These are phyloP conservation scores for Sphaerostilbella broomeana DNA, from an alignment of 2,329 filamentous ascomycete species.

Conservation along the genomic window DNA sequence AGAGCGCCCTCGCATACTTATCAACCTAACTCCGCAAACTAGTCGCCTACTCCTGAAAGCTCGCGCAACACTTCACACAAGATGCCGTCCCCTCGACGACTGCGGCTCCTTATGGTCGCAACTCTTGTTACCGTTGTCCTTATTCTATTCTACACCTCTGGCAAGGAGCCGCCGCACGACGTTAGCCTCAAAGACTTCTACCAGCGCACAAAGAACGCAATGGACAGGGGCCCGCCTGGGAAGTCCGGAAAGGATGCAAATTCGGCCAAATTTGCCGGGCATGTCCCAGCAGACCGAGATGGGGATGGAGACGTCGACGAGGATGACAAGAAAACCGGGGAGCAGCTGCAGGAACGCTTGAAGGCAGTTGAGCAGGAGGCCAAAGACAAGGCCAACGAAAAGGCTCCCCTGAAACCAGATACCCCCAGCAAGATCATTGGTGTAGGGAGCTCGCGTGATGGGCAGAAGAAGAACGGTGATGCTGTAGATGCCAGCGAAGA, in stretches of 20 bases:
- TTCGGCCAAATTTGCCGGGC: constrained; percentile 31
- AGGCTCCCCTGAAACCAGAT: constrained; percentile 55
- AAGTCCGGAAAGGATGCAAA: constrained; percentile 37
- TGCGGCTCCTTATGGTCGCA: constrained; percentile 60
- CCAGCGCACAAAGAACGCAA: constrained; percentile 50
- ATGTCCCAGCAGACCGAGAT: constrained; percentile 42
- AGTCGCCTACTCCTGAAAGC: background rate
- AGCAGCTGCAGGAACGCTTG: constrained; percentile 53
- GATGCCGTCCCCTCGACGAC: constrained; percentile 66
- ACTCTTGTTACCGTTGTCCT: constrained; percentile 59
- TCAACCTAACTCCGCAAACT: too few species aligned
- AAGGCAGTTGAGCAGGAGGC: constrained; percentile 63
- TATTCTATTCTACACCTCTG: constrained; percentile 66
- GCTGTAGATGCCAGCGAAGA: constrained; percentile 37
- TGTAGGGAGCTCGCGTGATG: constrained; percentile 50
- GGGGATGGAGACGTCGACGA: constrained; percentile 50
- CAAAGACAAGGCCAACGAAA: constrained; percentile 62
- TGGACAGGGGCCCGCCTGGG: constrained; percentile 35
- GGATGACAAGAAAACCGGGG: constrained; percentile 46
- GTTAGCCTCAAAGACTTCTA: constrained; percentile 47
- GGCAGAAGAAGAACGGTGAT: constrained; percentile 36
- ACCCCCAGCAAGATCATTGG: constrained; percentile 51
- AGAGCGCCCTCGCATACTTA: too few species aligned
- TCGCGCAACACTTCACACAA: constrained; percentile 14
- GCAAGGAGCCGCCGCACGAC: constrained; percentile 35